Evolutionary conservation across 2,329 filamentous ascomycete species (phyloP).

Genomic region (Pestalotiopsis sp.): DNA sequence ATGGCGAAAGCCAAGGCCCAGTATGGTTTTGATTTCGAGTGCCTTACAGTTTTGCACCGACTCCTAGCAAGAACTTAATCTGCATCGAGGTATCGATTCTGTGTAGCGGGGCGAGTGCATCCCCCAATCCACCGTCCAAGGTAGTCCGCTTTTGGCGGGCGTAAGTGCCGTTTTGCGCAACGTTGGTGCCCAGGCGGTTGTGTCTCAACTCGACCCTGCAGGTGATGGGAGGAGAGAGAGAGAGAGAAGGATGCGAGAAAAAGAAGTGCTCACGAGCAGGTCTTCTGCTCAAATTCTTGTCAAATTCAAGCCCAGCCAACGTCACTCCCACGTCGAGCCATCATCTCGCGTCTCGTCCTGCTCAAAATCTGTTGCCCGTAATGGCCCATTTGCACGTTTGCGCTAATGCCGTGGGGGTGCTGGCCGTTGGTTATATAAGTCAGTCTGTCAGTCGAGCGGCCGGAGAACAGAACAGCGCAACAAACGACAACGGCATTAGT

Average conservation of each 20-base stretch:
- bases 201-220: conserved; percentile 2
- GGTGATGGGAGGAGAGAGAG: neutral
- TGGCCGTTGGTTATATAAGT: conserved; percentile 3
- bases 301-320: neutral
- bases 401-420: conserved; percentile 13
- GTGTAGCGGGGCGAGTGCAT: conserved; percentile 1
- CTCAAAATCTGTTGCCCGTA: neutral
- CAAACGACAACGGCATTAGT: neutral
- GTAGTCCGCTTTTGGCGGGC: conserved; percentile 7
- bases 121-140: neutral
- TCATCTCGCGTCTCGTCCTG: neutral
- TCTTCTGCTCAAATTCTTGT: neutral
- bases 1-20: neutral
- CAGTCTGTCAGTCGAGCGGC: neutral
- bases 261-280: neutral
- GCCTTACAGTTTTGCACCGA: neutral
- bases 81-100: neutral
- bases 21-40: neutral
- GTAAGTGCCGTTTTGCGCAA: conserved; percentile 14
- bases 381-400: conserved; percentile 5
- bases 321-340: neutral
- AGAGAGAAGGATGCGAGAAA: neutral
- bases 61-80: conserved; percentile 2
- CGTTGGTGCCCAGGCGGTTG: conserved; percentile 11
- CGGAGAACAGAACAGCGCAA: conserved; percentile 2